A percentile compares a stretch with the other conserved stretches of the same genome.
Evolutionary conservation across 805 yeast species (phyloP).

Genomic region (Pichia insulana): DNA sequence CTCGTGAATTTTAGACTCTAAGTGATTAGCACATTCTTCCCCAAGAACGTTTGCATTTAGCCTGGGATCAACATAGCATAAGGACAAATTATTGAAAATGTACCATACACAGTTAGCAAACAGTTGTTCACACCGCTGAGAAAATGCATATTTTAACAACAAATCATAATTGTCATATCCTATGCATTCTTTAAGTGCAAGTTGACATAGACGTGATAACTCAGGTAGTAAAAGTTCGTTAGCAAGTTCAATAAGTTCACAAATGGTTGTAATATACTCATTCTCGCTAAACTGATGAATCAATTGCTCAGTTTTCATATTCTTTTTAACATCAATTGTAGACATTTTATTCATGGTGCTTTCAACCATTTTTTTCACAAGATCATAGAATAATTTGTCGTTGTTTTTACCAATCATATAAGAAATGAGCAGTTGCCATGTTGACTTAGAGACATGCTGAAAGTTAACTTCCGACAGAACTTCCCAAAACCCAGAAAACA

Average conservation of each 20-base stretch:
- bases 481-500: constrained; percentile 49
- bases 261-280: constrained; percentile 42
- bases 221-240: constrained; percentile 57
- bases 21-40: constrained; percentile 1
- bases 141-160: constrained; percentile 46
- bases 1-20: constrained; percentile 15
- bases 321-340: background rate
- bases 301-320: background rate
- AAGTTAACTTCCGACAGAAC: constrained; percentile 22
- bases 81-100: constrained; percentile 55
- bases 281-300: constrained; percentile 2
- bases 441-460: constrained; percentile 31
- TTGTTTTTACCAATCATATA: constrained; percentile 51
- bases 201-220: constrained; percentile 53
- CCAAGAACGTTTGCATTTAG: constrained; percentile 14
- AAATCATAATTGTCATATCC: constrained; percentile 50
- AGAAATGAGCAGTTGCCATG: constrained; percentile 41
- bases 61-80: constrained; percentile 42
- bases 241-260: constrained; percentile 51
- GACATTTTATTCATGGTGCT: background rate
- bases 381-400: constrained; percentile 31
- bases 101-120: constrained; percentile 59
- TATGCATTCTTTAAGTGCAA: constrained; percentile 47
- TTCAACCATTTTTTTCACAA: constrained; percentile 7
- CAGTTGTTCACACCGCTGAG: constrained; percentile 44